Conservation (phyloP, 139 green algal species). For the Chlorella sp. region DNA sequence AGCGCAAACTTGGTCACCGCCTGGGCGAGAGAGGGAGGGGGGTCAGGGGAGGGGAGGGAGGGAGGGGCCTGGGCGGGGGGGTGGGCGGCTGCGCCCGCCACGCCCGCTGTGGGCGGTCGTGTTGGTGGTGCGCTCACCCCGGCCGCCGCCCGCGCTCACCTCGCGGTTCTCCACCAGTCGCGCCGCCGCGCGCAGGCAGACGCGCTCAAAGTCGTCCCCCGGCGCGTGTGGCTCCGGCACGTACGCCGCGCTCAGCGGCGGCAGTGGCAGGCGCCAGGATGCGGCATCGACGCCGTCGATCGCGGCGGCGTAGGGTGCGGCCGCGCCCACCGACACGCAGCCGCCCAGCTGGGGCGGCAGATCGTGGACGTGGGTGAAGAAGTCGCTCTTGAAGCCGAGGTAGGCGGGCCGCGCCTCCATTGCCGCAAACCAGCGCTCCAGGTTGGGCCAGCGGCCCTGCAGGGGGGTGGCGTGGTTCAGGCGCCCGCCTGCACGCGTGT, state of each 20-base stretch:
- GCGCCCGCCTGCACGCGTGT: no score
- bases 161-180: conserved; percentile 75
- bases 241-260: conserved; percentile 57
- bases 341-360: conserved; percentile 94
- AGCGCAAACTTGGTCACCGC: conserved; percentile 81
- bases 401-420: conserved; percentile 91
- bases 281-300: conserved; percentile 77
- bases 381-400: conserved; percentile 82
- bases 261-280: conserved; percentile 82
- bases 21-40: no score
- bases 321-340: conserved; percentile 40
- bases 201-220: conserved; percentile 62
- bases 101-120: no score
- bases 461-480: no score
- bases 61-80: no score
- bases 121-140: no score
- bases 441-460: conserved; percentile 41
- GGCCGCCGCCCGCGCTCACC: no score
- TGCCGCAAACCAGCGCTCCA: conserved; percentile 87
- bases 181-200: conserved; percentile 64
- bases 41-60: no score
- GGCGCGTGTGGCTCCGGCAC: conserved; percentile 70
- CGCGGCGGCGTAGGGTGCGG: conserved; percentile 46
- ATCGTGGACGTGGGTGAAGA: conserved; percentile 92
- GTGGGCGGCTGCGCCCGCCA: no score